Evolutionary conservation across 176 grass and related monocot genomes (phyloP).

Genomic region (Dactylis glomerata): DNA sequence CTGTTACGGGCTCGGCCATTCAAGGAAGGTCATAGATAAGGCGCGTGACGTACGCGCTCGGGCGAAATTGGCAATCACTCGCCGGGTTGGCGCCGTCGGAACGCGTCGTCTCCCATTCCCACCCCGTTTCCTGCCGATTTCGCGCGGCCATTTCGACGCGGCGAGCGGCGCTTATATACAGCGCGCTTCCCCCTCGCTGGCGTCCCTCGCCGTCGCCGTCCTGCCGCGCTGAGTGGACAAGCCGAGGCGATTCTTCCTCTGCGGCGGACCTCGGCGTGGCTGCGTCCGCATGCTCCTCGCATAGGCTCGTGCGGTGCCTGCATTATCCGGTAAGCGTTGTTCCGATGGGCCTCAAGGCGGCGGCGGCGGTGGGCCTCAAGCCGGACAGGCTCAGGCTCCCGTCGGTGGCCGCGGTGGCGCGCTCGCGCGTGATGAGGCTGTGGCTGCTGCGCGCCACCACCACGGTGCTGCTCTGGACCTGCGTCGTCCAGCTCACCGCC

Average conservation of each 20-base stretch:
- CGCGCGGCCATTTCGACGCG: neutral
- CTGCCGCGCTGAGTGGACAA: constrained; percentile 19
- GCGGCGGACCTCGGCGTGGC: constrained; percentile 1
- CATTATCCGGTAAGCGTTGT: neutral
- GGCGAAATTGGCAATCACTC: constrained; percentile 29
- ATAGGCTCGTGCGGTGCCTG: neutral
- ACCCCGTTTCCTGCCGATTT: constrained; percentile 15
- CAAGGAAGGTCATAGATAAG: constrained; percentile 39
- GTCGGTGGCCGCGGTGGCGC: constrained; percentile 35
- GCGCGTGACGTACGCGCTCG: neutral
- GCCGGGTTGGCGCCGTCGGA: constrained; percentile 16
- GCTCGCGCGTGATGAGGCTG: constrained; percentile 51
- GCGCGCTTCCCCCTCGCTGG: neutral
- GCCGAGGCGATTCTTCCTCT: constrained; percentile 25
- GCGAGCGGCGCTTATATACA: constrained; percentile 13
- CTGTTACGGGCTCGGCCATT: neutral
- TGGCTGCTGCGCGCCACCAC: constrained; percentile 58
- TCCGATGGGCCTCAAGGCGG: constrained; percentile 29
- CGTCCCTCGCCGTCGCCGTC: neutral
- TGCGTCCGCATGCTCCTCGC: neutral
- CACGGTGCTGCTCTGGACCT: constrained; percentile 60
- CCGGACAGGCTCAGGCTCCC: constrained; percentile 40
- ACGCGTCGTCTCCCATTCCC: neutral
- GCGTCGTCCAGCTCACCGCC: constrained; percentile 64
- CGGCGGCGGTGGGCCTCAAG: constrained; percentile 42